These are phyloP conservation scores for Leccinum pellstonianum DNA, from an alignment of 768 basidiomycete species.

Conservation along the genomic window DNA sequence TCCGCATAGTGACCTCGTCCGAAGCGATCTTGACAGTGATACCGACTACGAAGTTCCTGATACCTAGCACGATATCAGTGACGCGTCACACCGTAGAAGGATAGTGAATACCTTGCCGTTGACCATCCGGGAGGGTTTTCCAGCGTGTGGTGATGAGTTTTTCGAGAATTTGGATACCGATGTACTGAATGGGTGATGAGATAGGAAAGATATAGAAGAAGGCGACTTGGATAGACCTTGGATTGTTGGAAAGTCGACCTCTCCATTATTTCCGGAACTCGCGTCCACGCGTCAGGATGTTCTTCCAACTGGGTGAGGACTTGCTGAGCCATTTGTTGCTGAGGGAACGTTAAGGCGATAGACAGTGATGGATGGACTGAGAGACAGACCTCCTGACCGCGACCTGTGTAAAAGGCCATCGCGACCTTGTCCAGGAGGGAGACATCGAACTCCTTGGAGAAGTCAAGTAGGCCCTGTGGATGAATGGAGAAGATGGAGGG, in stretches of 20 bases:
- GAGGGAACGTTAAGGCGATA: constrained; percentile 14
- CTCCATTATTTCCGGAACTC: constrained; percentile 93
- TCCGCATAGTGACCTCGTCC: constrained; percentile 83
- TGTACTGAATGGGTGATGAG: constrained; percentile 59
- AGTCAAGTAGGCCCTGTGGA: constrained; percentile 82
- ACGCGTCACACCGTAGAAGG: constrained; percentile 4
- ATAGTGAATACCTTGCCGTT: constrained; percentile 69
- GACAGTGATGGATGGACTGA: constrained; percentile 2
- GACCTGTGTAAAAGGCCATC: constrained; percentile 84
- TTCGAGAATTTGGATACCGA: constrained; percentile 95
- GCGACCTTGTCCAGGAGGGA: constrained; percentile 91
- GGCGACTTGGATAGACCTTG: constrained; percentile 51
- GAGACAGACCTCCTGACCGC: constrained; percentile 71
- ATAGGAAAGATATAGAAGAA: background rate
- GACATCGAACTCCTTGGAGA: constrained; percentile 92
- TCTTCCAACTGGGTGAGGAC: constrained; percentile 96
- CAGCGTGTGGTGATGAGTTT: constrained; percentile 92
- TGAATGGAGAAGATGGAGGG: constrained; percentile 6
- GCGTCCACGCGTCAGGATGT: constrained; percentile 93
- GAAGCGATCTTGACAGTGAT: constrained; percentile 91
- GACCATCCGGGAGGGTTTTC: constrained; percentile 93
- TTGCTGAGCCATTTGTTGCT: constrained; percentile 97
- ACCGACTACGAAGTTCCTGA: constrained; percentile 94
- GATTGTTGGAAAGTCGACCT: constrained; percentile 79
- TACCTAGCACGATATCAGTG: constrained; percentile 50